These are phyloP conservation scores for Gigaspora rosea DNA, from an alignment of 192 early-diverging fungal genomes.

Conservation along the genomic window DNA sequence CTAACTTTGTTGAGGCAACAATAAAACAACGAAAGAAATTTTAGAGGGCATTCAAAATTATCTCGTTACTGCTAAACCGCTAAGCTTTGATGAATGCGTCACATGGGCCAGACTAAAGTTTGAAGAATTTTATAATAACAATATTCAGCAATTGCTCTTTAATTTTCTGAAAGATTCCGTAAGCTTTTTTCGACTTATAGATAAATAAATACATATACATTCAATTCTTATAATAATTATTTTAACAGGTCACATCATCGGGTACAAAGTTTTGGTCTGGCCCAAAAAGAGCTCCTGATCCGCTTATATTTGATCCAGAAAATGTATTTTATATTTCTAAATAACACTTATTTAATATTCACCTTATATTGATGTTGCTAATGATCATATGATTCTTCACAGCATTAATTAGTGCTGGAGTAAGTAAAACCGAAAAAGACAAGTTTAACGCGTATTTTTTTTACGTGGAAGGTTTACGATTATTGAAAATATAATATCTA, in stretches of 20 bases:
- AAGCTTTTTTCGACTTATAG: background rate
- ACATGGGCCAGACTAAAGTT: no score
- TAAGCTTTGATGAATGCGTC: no score
- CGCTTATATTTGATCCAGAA: conserved; percentile 77
- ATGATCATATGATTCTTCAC: background rate
- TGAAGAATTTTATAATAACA: no score
- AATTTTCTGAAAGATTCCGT: conserved; percentile 94
- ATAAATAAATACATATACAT: background rate
- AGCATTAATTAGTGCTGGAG: no score
- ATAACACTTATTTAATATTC: background rate
- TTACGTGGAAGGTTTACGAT: no score
- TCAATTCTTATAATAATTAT: background rate
- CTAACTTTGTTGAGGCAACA: conserved; percentile 77
- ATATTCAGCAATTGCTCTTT: conserved; percentile 93
- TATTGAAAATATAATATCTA: no score
- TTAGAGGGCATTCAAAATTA: no score
- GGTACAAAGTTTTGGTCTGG: conserved; percentile 97
- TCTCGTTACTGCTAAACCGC: no score
- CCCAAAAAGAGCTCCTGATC: conserved; percentile 90
- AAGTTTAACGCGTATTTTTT: no score
- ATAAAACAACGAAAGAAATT: conserved; percentile 81
- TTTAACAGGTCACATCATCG: conserved; percentile 69
- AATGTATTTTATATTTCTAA: conserved; percentile 48
- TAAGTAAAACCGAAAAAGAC: no score
- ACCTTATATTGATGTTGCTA: background rate